These are phyloP conservation scores for Pyrenophora teres DNA, from an alignment of 2,329 filamentous ascomycete species.

Conservation along the genomic window DNA sequence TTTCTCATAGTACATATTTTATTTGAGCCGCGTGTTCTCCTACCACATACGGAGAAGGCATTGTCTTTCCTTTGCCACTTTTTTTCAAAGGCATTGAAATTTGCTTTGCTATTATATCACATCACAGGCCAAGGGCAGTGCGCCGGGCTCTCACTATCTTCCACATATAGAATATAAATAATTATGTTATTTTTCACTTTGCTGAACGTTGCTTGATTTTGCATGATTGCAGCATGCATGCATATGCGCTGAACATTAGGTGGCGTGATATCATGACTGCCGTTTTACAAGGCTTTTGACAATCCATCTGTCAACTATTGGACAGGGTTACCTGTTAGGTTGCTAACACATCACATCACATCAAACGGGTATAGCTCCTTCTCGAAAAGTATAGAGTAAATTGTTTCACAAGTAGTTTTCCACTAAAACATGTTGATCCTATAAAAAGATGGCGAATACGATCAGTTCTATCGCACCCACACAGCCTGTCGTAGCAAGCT, in stretches of 20 bases:
- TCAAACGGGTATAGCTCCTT: too few relatives aligned
- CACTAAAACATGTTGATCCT: not conserved
- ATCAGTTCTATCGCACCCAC: not conserved
- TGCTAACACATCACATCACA: too few relatives aligned
- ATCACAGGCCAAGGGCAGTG: conserved; percentile 6
- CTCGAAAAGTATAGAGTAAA: too few relatives aligned
- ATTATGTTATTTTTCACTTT: not conserved
- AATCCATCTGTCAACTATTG: too few relatives aligned
- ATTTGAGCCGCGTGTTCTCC: too few relatives aligned
- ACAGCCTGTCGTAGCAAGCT: conserved; percentile 10
- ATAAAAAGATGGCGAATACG: not conserved
- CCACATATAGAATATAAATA: not conserved
- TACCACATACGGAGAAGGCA: too few relatives aligned
- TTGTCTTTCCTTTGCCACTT: not conserved
- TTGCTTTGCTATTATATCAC: not conserved
- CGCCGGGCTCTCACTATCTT: conserved; percentile 1
- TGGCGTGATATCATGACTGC: not conserved
- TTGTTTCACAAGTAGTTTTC: not conserved
- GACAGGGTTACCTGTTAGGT: too few relatives aligned
- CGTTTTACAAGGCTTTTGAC: not conserved
- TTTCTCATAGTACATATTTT: too few relatives aligned
- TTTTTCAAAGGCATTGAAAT: not conserved
- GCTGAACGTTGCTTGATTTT: too few relatives aligned
- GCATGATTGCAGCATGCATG: too few relatives aligned
- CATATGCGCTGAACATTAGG: not conserved